Evolutionary conservation across 106 monocot genomes (phyloP).

Genomic region (Dioscorea alata): DNA sequence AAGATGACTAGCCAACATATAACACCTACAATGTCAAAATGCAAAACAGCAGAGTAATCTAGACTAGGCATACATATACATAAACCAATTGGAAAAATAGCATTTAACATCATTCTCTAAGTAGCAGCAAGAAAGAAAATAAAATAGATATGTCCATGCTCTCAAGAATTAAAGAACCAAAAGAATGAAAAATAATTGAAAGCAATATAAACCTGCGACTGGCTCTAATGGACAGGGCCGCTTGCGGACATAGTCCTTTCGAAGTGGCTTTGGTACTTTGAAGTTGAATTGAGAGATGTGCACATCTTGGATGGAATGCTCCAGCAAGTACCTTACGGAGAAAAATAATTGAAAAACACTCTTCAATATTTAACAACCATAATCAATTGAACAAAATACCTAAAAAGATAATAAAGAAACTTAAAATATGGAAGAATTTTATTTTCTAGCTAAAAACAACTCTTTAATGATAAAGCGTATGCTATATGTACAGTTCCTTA

Average conservation of each 20-base stretch:
- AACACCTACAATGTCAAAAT: no score
- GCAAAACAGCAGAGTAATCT: neutral
- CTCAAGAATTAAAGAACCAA: neutral
- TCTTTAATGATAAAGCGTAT: neutral
- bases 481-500: neutral
- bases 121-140: neutral
- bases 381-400: no score
- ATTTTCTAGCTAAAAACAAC: no score
- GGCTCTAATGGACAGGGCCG: no score
- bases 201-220: constrained; percentile 13
- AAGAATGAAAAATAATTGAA: neutral
- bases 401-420: neutral
- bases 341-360: neutral
- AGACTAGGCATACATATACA: neutral
- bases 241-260: constrained; percentile 39
- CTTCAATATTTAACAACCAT: neutral
- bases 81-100: no score
- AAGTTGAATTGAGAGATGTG: constrained; percentile 56
- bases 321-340: constrained; percentile 38
- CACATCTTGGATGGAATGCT: constrained; percentile 49
- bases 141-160: neutral
- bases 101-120: no score
- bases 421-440: neutral
- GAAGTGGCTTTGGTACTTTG: constrained; percentile 62
- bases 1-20: no score